Conservation (phyloP, 768 basidiomycete genomes). For the Trametes cingulata region DNA sequence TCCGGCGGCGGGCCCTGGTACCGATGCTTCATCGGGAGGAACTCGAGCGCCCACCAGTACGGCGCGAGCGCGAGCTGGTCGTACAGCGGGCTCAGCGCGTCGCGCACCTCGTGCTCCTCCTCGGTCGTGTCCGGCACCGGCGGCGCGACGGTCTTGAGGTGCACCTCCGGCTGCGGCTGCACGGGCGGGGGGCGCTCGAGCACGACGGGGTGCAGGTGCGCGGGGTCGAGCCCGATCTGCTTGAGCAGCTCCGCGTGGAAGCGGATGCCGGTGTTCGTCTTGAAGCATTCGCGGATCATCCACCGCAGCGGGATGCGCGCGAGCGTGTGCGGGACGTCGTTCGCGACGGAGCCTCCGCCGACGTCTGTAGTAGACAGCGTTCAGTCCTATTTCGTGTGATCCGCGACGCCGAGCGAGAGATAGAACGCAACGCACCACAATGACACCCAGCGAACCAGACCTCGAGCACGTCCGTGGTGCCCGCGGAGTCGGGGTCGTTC, state of each 20-base stretch:
- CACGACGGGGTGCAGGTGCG: slow-evolving; percentile 30
- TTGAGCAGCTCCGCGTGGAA: slow-evolving; percentile 34
- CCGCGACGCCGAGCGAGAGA: not conserved
- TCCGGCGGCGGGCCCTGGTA: slow-evolving; percentile 21
- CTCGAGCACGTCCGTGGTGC: slow-evolving; percentile 62
- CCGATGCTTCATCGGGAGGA: slow-evolving; percentile 35
- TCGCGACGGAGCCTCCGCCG: slow-evolving; percentile 68
- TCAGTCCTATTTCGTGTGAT: not conserved
- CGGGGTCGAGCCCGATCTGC: slow-evolving; percentile 35
- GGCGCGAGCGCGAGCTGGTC: slow-evolving; percentile 55
- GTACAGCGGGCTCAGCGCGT: slow-evolving; percentile 51
- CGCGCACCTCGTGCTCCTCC: slow-evolving; percentile 64
- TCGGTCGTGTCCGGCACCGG: slow-evolving; percentile 33
- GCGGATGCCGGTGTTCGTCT: slow-evolving; percentile 46
- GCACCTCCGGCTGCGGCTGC: slow-evolving; percentile 7
- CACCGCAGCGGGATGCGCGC: slow-evolving; percentile 70
- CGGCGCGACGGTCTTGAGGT: slow-evolving; percentile 17
- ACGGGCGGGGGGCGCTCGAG: slow-evolving; percentile 27
- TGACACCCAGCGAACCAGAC: slow-evolving; percentile 84
- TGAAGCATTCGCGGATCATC: slow-evolving; percentile 53
- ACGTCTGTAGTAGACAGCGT: slow-evolving; percentile 48
- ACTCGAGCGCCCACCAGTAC: slow-evolving; percentile 70
- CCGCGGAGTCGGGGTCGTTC: slow-evolving; percentile 27
- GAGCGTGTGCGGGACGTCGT: slow-evolving; percentile 57
- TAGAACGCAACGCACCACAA: slow-evolving; percentile 60